Base-by-base conservation (phyloP, 1,284 basidiomycete species). In the Melampsora occidentalis region DNA sequence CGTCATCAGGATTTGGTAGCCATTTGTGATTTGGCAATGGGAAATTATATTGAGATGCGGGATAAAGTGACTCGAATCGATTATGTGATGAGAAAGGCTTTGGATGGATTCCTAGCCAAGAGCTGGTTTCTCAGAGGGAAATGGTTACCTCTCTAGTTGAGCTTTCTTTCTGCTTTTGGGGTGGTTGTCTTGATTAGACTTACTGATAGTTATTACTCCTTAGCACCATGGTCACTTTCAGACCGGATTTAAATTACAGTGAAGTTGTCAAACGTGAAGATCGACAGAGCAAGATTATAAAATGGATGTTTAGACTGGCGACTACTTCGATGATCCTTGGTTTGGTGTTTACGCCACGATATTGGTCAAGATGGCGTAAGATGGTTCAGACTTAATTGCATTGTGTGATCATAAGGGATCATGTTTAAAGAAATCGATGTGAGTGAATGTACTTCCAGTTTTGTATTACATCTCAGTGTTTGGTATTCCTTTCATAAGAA, bases 1-100 rank as follows among this genome's bases (percentile, higher is more conserved):
- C 87, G 97, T 80, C 89, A 94, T 83, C 89, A 89, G 79, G 96
- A 98, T 85, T 87, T 98, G 61, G 85, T 91, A 71, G 93, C 95
- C 65, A 98, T 98, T 80, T 90, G 88, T 82, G 88, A 94, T 81
- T 87, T 99, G 61, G 96, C 96, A 2, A 91, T 95, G 89, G 87
- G 90, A 80, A 98, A 99, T 85, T 99, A 97, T 93, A 94, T 82
- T 84, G 93, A 88, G 18, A 77, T 77, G 63, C 53, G 39, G 42
- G 62, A 75, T 22, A 75, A 68, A 28, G 48, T 53, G 12, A 35
- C 65, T 28, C 20, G 49, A 42, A 39, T 77, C 49, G 48, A 77
- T 35, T 77, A 76, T 35, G 42, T 72, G n/a, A 31, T 71, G 62
- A 71, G 69, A 25, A 69, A 77, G 22, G 28, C 33, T 49, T 39